Evolutionary conservation across 805 yeast species (phyloP).

Genomic region (Barnettozyma sp.): DNA sequence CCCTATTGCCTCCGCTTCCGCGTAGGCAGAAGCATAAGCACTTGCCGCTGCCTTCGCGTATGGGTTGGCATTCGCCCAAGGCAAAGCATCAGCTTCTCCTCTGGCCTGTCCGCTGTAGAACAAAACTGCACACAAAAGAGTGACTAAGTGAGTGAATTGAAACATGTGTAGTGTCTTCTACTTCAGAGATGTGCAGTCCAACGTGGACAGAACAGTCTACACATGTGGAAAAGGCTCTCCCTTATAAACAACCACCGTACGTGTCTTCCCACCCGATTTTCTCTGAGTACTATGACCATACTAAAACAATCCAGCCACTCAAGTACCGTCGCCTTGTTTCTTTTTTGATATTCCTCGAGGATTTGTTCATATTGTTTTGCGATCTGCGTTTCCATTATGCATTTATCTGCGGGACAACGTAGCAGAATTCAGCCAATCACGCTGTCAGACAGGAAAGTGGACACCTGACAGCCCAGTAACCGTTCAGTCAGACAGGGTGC

Average conservation of each 20-base stretch:
- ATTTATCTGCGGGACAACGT: neutral
- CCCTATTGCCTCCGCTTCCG: slow-evolving; percentile 8
- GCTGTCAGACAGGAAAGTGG: neutral
- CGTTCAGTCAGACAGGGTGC: too few species aligned
- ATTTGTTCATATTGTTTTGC: too few species aligned
- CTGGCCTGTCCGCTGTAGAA: too few species aligned
- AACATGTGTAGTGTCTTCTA: neutral
- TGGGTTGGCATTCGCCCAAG: slow-evolving; percentile 11
- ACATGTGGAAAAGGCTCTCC: too few species aligned
- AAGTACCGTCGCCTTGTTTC: too few species aligned
- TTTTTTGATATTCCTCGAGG: too few species aligned
- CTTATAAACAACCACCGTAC: too few species aligned
- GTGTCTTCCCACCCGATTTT: too few species aligned
- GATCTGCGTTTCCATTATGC: neutral
- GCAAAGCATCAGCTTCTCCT: slow-evolving; percentile 7
- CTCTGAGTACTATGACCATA: too few species aligned
- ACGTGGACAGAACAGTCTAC: too few species aligned
- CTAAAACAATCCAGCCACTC: too few species aligned
- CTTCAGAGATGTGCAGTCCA: neutral
- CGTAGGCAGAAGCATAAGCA: slow-evolving; percentile 8
- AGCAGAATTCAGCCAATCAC: slow-evolving; percentile 1
- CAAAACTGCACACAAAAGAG: neutral
- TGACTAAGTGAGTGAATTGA: neutral
- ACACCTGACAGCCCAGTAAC: too few species aligned
- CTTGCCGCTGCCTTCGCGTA: slow-evolving; percentile 7